Conservation (phyloP, 2,329 filamentous ascomycete species). For the Penicillium janthinellum region DNA sequence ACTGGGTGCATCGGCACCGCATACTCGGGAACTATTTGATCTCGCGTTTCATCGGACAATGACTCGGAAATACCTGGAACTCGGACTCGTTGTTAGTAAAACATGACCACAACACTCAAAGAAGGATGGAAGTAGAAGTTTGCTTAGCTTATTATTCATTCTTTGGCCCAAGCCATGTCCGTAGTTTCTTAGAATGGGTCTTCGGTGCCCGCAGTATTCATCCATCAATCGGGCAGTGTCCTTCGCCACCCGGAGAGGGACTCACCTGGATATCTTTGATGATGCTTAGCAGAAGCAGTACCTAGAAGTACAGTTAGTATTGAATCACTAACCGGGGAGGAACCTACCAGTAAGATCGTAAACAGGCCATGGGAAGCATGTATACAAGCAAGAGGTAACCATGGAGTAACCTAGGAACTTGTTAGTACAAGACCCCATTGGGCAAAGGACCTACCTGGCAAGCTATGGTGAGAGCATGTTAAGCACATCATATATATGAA, state of each 20-base stretch:
- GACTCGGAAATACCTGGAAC: not conserved
- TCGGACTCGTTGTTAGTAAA: not conserved
- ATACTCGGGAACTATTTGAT: not conserved
- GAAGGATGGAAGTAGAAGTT: not conserved
- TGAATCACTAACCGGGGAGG: not conserved
- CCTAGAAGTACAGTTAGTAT: not conserved
- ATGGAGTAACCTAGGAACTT: not conserved
- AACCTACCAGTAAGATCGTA: not conserved
- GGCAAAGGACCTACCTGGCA: not conserved
- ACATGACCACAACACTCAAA: not conserved
- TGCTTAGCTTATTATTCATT: not conserved
- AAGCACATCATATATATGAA: not conserved
- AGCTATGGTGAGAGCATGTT: not conserved
- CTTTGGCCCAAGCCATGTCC: not conserved
- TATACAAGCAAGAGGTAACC: too few relatives aligned
- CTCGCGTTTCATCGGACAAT: not conserved
- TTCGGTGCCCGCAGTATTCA: too few relatives aligned
- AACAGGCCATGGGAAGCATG: not conserved
- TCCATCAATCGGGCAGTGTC: too few relatives aligned
- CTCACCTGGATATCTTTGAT: too few relatives aligned
- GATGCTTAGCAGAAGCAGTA: too few relatives aligned
- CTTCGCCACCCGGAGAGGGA: too few relatives aligned
- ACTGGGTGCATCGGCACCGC: not conserved
- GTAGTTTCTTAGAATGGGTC: not conserved
- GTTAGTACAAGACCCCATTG: not conserved